Evolutionary conservation across 1,284 basidiomycete genomes (phyloP).

Genomic region (Pyrrhoderma lamaoense): DNA sequence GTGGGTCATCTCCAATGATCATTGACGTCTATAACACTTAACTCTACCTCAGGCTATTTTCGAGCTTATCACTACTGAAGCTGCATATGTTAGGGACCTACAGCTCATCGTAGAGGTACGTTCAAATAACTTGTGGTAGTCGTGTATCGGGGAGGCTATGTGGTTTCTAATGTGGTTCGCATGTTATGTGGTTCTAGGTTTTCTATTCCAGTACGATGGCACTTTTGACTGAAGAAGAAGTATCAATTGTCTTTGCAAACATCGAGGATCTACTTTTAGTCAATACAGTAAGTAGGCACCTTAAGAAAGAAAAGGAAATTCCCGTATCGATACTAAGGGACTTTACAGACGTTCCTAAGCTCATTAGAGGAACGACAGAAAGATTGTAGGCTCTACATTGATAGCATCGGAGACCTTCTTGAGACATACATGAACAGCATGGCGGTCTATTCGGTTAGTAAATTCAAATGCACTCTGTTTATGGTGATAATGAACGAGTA

Average conservation of each 20-base stretch:
- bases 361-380: slow-evolving; percentile 87
- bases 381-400: slow-evolving; percentile 83
- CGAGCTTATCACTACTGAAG: slow-evolving; percentile 86
- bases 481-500: background rate
- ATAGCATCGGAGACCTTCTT: slow-evolving; percentile 82
- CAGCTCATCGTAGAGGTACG: slow-evolving; percentile 82
- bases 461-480: slow-evolving; percentile 23
- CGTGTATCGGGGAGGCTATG: too few relatives aligned
- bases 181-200: slow-evolving; percentile 32
- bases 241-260: slow-evolving; percentile 86
- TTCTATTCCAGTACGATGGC: slow-evolving; percentile 80
- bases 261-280: slow-evolving; percentile 85
- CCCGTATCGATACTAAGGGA: slow-evolving; percentile 11
- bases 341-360: slow-evolving; percentile 64
- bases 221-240: slow-evolving; percentile 70
- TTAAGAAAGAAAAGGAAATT: slow-evolving; percentile 8
- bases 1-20: slow-evolving; percentile 29
- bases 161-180: background rate
- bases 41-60: slow-evolving; percentile 60
- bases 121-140: too few relatives aligned
- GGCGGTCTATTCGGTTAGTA: slow-evolving; percentile 77
- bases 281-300: slow-evolving; percentile 57
- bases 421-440: slow-evolving; percentile 69
- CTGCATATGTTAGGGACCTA: slow-evolving; percentile 80
- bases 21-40: background rate